Percentiles rank a stretch among this genome's conserved stretches.
phyloP scores from a whole-genome alignment of 495 filamentous ascomycete species.

The Recurvomyces mirabilis region DNA sequence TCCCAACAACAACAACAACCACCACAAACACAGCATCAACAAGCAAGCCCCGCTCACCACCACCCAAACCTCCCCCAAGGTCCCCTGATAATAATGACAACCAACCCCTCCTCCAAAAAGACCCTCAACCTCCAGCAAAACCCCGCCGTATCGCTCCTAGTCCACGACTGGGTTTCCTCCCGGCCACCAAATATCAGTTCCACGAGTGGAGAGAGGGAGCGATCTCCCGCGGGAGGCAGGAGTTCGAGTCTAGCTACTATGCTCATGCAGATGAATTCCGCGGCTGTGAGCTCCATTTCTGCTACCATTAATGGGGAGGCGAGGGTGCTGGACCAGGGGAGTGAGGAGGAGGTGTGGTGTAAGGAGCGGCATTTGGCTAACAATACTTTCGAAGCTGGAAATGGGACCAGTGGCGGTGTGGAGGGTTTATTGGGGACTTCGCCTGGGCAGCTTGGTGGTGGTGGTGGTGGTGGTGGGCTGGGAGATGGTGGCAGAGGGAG shows the following conservation, averaged over 20 bases:
- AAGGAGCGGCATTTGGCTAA: conserved; percentile 76
- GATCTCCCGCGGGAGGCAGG: conserved; percentile 43
- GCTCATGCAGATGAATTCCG: conserved; percentile 80
- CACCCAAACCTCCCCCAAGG: conserved; percentile 34
- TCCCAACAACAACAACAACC: no score
- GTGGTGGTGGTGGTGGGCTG: background rate
- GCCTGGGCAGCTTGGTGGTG: background rate
- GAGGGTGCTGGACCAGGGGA: conserved; percentile 54
- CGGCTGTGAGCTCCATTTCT: conserved; percentile 75
- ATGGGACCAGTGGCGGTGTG: conserved; percentile 22
- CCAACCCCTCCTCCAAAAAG: conserved; percentile 78
- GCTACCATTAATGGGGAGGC: conserved; percentile 86
- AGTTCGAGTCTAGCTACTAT: conserved; percentile 66
- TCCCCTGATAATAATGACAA: conserved; percentile 79
- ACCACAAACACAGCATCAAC: no score
- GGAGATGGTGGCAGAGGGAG: conserved; percentile 31
- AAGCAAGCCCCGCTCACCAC: conserved; percentile 60
- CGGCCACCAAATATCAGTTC: conserved; percentile 64
- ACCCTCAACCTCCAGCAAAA: conserved; percentile 77
- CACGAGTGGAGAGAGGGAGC: conserved; percentile 40
- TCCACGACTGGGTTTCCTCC: conserved; percentile 97
- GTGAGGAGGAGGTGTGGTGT: conserved; percentile 72
- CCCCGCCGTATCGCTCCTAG: conserved; percentile 83
- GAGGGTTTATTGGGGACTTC: conserved; percentile 18
- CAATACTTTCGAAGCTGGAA: conserved; percentile 68